Base-by-base conservation (phyloP, 169 alveolate genomes). In the Cryptosporidium felis region DNA sequence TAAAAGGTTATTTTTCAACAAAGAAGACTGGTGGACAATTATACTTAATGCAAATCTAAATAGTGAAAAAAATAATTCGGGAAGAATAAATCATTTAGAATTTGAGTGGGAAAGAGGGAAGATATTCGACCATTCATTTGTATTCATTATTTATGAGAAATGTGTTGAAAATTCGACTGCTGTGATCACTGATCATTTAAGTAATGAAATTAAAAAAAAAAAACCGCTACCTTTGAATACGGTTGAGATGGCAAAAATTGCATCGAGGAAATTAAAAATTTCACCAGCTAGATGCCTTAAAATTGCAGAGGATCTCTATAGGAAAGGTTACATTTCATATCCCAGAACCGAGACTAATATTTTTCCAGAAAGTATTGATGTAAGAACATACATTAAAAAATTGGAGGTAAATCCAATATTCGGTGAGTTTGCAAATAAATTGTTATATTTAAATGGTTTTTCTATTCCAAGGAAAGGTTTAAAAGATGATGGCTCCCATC, bases 271-370 rank as follows among this genome's bases (percentile, higher is more conserved):
- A 81, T 92, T 95, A 36, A 92, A 90, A 79, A 93, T 95, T 16
- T 89, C 97, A 32, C 93, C 97, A 8, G 92, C 91, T 45, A 91
- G 91, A 62, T 93, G 98, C 47, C 97, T 98, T 99, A 95, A 94
- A 44, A 89, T 97, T 1, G 99, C 99, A 58, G 99, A 98, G 88
- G 92, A 93, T 42, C 93, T 98, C 21, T 98, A 98, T 93, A 93
- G 93, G 62, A 92, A 92, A 74, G 99, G 99, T 12, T 92, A 89
- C 88, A 91, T 96, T 79, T 93, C 98, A 81, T 98, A 98, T 89
- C 99, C 99, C 1, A 96, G 99, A 61, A 98, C 99, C 23, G 99
- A 98, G 91, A 98, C 99, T 1, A 97, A 97, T 67, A 91, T 74
- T 74, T 98, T 95, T 91, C 94, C 97, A 18, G 81, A 93, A 34